phyloP scores from a whole-genome alignment of 345 rosid genomes.

The Acer campestre region DNA sequence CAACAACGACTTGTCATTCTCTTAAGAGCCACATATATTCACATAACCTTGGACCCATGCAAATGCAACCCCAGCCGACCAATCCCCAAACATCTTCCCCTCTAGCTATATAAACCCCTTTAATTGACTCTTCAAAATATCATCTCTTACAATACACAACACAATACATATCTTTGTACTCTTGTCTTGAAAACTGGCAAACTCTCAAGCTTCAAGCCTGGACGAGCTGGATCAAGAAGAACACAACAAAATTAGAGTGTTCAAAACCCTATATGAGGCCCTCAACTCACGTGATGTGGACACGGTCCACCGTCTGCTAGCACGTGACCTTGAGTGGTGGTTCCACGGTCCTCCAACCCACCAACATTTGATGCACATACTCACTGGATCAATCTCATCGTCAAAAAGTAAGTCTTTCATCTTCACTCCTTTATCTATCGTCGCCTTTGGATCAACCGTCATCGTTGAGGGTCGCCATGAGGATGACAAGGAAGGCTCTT shows the following conservation, averaged over 20 bases:
- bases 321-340: constrained; percentile 42
- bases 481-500: constrained; percentile 16
- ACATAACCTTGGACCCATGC: background rate
- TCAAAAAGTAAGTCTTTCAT: background rate
- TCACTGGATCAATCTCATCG: constrained; percentile 23
- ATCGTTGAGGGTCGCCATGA: constrained; percentile 34
- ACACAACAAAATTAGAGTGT: constrained; percentile 11
- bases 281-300: constrained; percentile 19
- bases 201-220: constrained; percentile 8
- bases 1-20: background rate
- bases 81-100: background rate
- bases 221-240: constrained; percentile 6
- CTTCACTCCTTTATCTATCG: constrained; percentile 25
- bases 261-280: constrained; percentile 33
- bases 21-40: background rate
- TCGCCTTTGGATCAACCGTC: constrained; percentile 27
- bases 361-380: constrained; percentile 32
- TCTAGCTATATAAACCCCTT: constrained; percentile 3
- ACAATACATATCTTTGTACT: background rate
- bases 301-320: constrained; percentile 25
- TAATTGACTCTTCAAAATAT: background rate
- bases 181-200: constrained; percentile 10
- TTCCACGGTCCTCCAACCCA: constrained; percentile 41
- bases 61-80: background rate
- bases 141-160: background rate